phyloP scores from a whole-genome alignment of 257 asterid species.

The Solanum rostratum region DNA sequence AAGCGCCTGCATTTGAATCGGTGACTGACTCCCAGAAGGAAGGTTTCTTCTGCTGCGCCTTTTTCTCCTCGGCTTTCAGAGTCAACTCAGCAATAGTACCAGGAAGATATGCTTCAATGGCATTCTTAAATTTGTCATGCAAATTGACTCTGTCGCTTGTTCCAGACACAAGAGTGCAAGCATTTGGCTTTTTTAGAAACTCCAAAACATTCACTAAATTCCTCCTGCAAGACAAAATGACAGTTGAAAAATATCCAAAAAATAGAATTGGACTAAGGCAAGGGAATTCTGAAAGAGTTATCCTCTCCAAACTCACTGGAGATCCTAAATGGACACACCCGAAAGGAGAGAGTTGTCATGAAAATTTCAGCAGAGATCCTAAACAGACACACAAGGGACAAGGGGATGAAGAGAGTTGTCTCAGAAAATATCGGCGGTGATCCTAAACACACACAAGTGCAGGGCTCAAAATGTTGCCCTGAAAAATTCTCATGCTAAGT shows the following conservation, averaged over 20 bases:
- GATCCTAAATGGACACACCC: background rate
- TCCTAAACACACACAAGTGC: background rate
- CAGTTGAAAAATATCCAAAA: background rate
- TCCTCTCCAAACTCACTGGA: background rate
- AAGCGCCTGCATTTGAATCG: slow-evolving; percentile 81
- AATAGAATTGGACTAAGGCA: background rate
- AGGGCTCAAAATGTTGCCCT: background rate
- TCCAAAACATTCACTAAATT: slow-evolving; percentile 72
- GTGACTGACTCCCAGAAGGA: slow-evolving; percentile 85
- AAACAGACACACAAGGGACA: background rate
- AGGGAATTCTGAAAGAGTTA: background rate
- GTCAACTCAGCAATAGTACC: slow-evolving; percentile 52
- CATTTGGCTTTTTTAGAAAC: slow-evolving; percentile 84
- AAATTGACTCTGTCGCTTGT: slow-evolving; percentile 76
- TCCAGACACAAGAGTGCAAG: slow-evolving; percentile 79
- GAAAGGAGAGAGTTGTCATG: background rate
- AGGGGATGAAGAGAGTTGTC: background rate
- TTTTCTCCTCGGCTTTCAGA: slow-evolving; percentile 50
- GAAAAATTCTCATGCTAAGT: background rate
- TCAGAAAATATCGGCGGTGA: background rate
- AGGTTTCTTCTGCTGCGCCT: slow-evolving; percentile 34
- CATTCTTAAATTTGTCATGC: slow-evolving; percentile 67
- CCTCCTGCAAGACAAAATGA: slow-evolving; percentile 48
- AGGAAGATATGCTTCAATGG: slow-evolving; percentile 49
- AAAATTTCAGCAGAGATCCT: background rate